Base-by-base conservation (phyloP, 202 grass and related monocot species). In the Brachypodium distachyon region DNA sequence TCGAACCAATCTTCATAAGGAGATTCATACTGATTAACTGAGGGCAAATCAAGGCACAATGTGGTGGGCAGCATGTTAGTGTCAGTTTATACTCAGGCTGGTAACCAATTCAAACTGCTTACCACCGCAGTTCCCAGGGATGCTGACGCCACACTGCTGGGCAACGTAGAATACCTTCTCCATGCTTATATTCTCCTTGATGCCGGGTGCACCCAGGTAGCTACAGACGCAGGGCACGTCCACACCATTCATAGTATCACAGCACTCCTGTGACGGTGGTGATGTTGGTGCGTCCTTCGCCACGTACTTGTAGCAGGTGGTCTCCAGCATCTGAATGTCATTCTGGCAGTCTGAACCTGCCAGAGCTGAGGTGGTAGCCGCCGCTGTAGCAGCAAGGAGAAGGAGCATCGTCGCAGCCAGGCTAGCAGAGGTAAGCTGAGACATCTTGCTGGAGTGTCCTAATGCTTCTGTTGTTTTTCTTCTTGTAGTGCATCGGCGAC, bases 91-190 rank as follows among this genome's bases (percentile, higher is more conserved):
- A 36, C 18, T 3, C 32, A 26, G 68, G n/a, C 33, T 27, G 14
- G 11, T 66, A 31, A 39, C 4, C 2, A 17, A 48, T 12, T n/a
- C 22, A 51, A 34, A 31, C 65, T 73, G 47, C 77, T 61, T 43
- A 81, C 70, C 78, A 60, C 50, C 61, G 19, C 83, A 81, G 52
- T 31, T 59, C 0, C 7, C 25, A 0, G 83, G 70, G 43, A 86
- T 31, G 41, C 17, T 49, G 23, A 74, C 70, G 3, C 51, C 13
- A 1, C 83, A 85, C 52, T 75, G 50, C 14, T 76, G 40, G 53
- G 53, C 27, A 14, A 76, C 66, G 9, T 68, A 74, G 69, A 74
- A 68, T 41, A 76, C 77, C 61, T 68, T 85, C 5, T 75, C 51
- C 70, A 68, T 3, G 77, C 61, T 75, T 2, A 81, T 41, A 3